These are phyloP conservation scores for Millerozyma miso DNA, from an alignment of 805 yeast species.

Conservation along the genomic window DNA sequence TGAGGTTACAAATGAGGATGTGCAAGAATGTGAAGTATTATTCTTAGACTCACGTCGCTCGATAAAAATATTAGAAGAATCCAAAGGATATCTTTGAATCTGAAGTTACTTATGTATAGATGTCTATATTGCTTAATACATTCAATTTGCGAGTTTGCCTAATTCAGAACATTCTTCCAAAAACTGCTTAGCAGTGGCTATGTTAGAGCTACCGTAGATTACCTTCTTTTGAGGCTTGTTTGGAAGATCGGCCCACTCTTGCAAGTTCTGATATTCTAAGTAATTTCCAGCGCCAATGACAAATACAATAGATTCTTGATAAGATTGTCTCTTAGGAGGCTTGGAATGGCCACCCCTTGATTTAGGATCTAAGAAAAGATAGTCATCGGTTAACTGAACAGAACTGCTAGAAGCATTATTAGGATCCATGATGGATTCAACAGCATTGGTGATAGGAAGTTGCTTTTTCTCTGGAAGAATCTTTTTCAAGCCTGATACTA, in stretches of 20 bases:
- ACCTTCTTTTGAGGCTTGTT: constrained; percentile 46
- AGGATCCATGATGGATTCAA: constrained; percentile 91
- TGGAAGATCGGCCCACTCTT: constrained; percentile 66
- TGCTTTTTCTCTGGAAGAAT: constrained; percentile 83
- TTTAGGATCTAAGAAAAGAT: constrained; percentile 85
- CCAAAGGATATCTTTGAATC: constrained; percentile 32
- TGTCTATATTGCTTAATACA: neutral
- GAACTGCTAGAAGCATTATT: constrained; percentile 55
- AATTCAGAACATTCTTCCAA: constrained; percentile 60
- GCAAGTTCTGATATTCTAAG: constrained; percentile 88
- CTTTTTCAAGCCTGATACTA: constrained; percentile 83
- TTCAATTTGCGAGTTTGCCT: constrained; percentile 23
- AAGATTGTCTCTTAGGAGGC: constrained; percentile 80
- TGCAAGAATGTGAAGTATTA: constrained; percentile 77
- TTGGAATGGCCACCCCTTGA: constrained; percentile 86
- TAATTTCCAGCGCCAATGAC: constrained; percentile 97
- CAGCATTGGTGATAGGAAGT: constrained; percentile 84
- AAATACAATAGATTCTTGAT: constrained; percentile 80
- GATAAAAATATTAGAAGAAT: constrained; percentile 58
- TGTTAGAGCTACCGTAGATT: constrained; percentile 82
- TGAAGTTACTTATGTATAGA: constrained; percentile 1
- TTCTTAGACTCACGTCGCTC: constrained; percentile 86
- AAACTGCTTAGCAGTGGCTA: constrained; percentile 66
- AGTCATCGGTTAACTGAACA: constrained; percentile 79
- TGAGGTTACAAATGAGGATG: constrained; percentile 64